A percentile compares a stretch with the other conserved stretches of the same genome.
These are phyloP conservation scores for Monosporascus sp. DNA, from an alignment of 2,329 filamentous ascomycete species.

Conservation along the genomic window DNA sequence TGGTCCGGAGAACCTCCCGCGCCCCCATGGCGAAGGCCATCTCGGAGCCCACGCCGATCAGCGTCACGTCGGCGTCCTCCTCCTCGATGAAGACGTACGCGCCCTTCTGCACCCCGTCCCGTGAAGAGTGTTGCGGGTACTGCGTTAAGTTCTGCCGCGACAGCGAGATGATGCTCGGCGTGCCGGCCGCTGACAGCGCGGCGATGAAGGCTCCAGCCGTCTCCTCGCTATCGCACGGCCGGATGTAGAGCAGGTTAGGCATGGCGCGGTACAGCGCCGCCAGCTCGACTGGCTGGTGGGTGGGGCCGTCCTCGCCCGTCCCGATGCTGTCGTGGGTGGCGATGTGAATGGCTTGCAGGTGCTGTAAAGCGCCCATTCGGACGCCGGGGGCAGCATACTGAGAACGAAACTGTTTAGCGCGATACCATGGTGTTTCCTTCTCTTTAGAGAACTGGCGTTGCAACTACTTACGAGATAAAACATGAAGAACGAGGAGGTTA, in stretches of 20 bases:
- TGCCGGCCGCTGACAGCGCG: constrained; percentile 32
- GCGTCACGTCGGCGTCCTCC: constrained; percentile 31
- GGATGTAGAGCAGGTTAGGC: constrained; percentile 58
- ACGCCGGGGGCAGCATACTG: constrained; percentile 51
- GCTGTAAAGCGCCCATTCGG: constrained; percentile 55
- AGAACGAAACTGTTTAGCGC: not conserved
- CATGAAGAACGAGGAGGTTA: constrained; percentile 60
- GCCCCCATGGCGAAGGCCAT: constrained; percentile 38
- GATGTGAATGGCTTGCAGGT: constrained; percentile 52
- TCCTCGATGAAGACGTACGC: constrained; percentile 35
- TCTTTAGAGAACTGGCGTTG: not conserved
- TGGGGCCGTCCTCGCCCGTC: constrained; percentile 56
- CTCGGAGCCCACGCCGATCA: constrained; percentile 34
- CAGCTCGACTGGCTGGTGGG: constrained; percentile 57
- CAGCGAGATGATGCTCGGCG: constrained; percentile 39
- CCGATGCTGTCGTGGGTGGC: constrained; percentile 60
- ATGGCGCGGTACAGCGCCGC: constrained; percentile 55
- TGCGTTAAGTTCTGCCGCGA: constrained; percentile 36
- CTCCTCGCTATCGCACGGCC: constrained; percentile 56
- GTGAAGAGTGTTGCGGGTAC: constrained; percentile 21
- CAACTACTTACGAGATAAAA: constrained; percentile 44
- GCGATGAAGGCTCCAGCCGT: constrained; percentile 48
- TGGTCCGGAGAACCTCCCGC: constrained; percentile 30
- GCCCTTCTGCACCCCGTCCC: constrained; percentile 32
- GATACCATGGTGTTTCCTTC: not conserved